Conservation (phyloP, 2,329 filamentous ascomycete species). For the Xylaria sp. region DNA sequence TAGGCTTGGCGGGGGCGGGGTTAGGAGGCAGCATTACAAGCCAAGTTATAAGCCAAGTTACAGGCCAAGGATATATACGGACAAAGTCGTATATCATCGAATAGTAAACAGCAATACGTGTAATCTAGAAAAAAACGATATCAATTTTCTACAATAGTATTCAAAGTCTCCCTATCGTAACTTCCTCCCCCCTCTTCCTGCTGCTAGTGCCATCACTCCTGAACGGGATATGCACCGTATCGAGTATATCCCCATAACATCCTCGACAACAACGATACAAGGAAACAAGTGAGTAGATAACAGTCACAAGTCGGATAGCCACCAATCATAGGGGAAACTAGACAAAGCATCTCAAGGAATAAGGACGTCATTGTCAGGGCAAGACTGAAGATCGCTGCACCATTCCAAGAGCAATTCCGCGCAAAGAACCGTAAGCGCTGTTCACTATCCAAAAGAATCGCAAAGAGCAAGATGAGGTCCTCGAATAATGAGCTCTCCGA, state of each 20-base stretch:
- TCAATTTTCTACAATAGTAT: background rate
- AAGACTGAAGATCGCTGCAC: background rate
- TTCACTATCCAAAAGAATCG: background rate
- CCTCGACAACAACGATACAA: conserved; percentile 3
- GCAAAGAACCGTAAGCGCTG: conserved; percentile 12
- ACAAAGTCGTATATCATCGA: background rate
- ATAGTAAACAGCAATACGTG: background rate
- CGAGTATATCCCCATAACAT: background rate
- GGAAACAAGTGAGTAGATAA: background rate
- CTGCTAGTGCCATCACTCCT: background rate
- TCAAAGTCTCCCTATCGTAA: background rate
- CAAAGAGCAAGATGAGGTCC: background rate
- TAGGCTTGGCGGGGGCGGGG: conserved; percentile 1
- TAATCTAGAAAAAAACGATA: background rate
- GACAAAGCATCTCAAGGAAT: background rate
- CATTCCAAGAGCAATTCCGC: background rate
- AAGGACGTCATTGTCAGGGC: background rate
- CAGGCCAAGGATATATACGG: background rate
- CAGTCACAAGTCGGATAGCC: background rate
- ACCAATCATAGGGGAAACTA: too few relatives aligned
- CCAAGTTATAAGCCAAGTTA: too few relatives aligned
- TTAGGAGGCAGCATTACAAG: background rate
- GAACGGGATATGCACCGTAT: background rate
- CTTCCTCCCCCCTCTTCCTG: background rate
- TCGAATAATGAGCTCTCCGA: conserved; percentile 27